phyloP scores from a whole-genome alignment of 2,329 filamentous ascomycete genomes.

The Fusarium solani-melongenae region DNA sequence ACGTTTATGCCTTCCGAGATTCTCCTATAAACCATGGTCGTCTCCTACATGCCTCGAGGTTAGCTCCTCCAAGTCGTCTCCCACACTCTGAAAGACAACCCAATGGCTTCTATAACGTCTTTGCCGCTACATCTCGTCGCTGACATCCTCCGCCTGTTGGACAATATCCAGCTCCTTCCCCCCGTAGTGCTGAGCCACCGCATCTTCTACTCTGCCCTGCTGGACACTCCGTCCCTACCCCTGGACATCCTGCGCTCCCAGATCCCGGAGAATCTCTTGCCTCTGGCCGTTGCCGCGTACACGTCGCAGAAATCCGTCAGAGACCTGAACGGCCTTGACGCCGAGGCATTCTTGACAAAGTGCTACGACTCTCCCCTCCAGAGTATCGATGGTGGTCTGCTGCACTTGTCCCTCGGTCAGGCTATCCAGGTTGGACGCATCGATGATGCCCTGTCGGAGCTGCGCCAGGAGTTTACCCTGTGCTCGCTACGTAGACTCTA shows the following conservation, averaged over 20 bases:
- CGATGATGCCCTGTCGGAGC: constrained; percentile 14
- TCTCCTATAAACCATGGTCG: not conserved
- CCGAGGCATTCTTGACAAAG: constrained; percentile 21
- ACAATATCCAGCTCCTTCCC: constrained; percentile 29
- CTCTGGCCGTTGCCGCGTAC: constrained; percentile 29
- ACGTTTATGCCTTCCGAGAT: not conserved
- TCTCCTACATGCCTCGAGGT: no score
- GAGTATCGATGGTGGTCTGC: constrained; percentile 5
- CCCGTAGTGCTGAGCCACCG: constrained; percentile 33
- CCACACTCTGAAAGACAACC: not conserved
- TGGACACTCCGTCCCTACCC: constrained; percentile 33
- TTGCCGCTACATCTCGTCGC: constrained; percentile 38
- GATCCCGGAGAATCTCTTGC: constrained; percentile 23
- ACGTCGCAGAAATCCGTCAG: constrained; percentile 23
- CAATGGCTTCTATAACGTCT: constrained; percentile 34
- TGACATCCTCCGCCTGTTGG: constrained; percentile 34
- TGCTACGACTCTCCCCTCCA: constrained; percentile 24
- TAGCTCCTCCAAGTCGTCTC: not conserved
- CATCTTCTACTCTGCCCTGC: constrained; percentile 35
- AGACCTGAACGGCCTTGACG: constrained; percentile 3
- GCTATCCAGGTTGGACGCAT: constrained; percentile 27
- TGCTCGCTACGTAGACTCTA: constrained; percentile 28
- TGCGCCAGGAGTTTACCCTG: constrained; percentile 20
- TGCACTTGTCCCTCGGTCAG: constrained; percentile 23
- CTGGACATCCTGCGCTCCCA: constrained; percentile 33